Conservation (phyloP, 257 asterid species). For the Petunia axillaris region DNA sequence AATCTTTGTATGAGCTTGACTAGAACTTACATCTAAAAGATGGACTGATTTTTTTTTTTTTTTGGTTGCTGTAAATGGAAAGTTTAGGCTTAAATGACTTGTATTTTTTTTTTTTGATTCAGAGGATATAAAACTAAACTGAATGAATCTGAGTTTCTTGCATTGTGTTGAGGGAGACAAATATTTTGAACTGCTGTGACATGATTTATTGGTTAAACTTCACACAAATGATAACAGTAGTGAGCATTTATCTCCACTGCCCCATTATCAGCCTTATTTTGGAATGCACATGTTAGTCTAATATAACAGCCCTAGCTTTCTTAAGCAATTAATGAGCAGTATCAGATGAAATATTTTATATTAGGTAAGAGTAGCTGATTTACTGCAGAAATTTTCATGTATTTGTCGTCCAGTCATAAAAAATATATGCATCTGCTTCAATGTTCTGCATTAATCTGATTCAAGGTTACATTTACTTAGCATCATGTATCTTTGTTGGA, state of each 20-base stretch:
- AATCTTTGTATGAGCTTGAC: background rate
- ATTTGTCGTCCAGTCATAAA: background rate
- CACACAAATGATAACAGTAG: constrained; percentile 3
- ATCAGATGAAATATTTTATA: background rate
- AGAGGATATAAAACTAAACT: background rate
- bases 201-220: background rate
- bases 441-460: constrained; percentile 10
- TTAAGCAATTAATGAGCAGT: background rate
- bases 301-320: background rate
- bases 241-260: background rate
- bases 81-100: background rate
- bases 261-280: background rate
- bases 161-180: background rate
- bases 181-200: background rate
- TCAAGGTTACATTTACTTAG: background rate
- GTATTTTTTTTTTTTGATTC: constrained; percentile 3
- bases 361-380: background rate
- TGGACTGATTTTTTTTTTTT: too few relatives aligned
- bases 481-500: constrained; percentile 6
- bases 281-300: background rate
- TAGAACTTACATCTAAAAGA: background rate
- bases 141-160: constrained; percentile 9
- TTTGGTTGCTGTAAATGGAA: constrained; percentile 1
- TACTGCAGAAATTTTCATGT: background rate
- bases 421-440: constrained; percentile 1